Evolutionary conservation across 495 filamentous ascomycete genomes (phyloP), one percentile per base, ranked within the genome.

Genomic region (Tuber magnatum): DNA sequence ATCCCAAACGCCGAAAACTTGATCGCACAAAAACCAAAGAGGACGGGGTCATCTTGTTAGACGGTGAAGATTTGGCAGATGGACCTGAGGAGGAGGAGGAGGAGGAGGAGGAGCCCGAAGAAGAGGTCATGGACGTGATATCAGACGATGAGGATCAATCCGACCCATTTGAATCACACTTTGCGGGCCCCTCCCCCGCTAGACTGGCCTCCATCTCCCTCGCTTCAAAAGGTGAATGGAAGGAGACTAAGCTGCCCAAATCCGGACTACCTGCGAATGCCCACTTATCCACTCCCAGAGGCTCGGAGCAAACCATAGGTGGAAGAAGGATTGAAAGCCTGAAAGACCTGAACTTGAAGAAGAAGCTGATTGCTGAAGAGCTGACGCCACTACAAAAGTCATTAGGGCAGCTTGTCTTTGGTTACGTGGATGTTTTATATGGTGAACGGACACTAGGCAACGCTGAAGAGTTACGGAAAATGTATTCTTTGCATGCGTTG

Each of bases 151-250:
- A 86, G 43, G 86, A 89, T 84, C 82, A 83, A 40, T 85, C 86
- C 2, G 94, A 97, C 82, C 90, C 92, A 3, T 97, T 96, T 80
- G 89, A 94, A 70, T 85, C 86, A 46, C 94, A 97, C 83, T 94
- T 97, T 83, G 87, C 88, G 42, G 84, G 84, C 35, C 87, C 89
- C 2, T 87, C 92, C 28, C 88, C 90, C 56, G 84, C 86, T 9
- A 83, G 86, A 32, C 77, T 93, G 14, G 84, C 85, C 44, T 83
- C 84, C 12, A 84, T 94, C 40, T 82, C 90, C 78, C 83, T 85
- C 39, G 84, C 86, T 8, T 80, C 84, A 44, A 83, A 86, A 22
- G 87, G 88, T 46, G 86, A 89, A 76, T 96, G 92, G 90, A 82
- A 82, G 28, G 85, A 83, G 7, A 84, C 87, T 42, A 87, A 88